Evolutionary conservation across 805 yeast genomes (phyloP), one percentile per base, ranked within the genome.

Genomic region (Candida manassasensis): DNA sequence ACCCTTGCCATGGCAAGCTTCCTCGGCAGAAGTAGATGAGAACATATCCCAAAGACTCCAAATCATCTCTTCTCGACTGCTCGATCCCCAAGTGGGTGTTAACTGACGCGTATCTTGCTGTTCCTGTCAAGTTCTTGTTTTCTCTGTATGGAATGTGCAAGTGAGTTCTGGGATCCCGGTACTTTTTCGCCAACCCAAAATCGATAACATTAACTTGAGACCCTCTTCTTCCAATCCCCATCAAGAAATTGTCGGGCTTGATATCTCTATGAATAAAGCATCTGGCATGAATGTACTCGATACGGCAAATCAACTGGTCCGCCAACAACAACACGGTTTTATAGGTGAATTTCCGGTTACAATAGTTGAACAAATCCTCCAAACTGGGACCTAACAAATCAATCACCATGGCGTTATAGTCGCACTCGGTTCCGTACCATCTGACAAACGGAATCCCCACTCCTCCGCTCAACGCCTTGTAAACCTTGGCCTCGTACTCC

Each of bases 1-100:
- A 75, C 3, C 98, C 98, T 65, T 90, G 98, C 98, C 98, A 90
- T 36, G 98, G 98, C 52, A 90, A 76, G 12, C 95, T 84, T 29
- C 98, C 97, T 39, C 95, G 79, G 61, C 95, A 84, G 58, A 90
- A 93, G 64, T 90, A 90, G 49, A 90, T 85, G 50, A 93, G 72
- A 36, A 90, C 97, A 57, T 90, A 90, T 34, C 96, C 97, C 53
- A 90, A 74, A 42, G 93, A 81, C 66, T 93, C 98, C 50, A 90
- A 73, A 60, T 90, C 98, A 63, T 90, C 98, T 59, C 98, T 79
- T 68, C 98, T 80, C 50, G 88, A 80, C 65, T 90, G 98, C 60
- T 90, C 98, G 49, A 90, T 84, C 37, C 98, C 98, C 59, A 93
- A 70, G 64, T 90, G 98, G 22, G 98, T 90, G 63, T 89, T 90